Evolutionary conservation across 2,329 filamentous ascomycete genomes (phyloP).

Genomic region (Colletotrichum salicis): DNA sequence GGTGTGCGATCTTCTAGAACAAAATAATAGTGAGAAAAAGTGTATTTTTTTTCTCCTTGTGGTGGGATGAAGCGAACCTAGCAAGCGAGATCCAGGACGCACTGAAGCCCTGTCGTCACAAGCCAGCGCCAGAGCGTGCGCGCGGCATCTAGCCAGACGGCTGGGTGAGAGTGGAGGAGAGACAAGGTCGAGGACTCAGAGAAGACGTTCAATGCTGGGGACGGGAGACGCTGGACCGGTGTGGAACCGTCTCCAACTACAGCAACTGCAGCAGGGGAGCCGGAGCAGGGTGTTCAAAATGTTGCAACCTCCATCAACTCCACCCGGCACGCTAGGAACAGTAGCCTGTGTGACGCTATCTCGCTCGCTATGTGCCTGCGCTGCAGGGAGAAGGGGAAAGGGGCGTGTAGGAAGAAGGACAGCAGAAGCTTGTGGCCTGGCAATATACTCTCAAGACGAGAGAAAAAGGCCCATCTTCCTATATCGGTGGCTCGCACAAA

Average conservation of each 20-base stretch:
- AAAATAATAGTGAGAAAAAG: constrained; percentile 4
- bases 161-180: constrained; percentile 28
- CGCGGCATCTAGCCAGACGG: constrained; percentile 16
- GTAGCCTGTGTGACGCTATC: constrained; percentile 36
- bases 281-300: constrained; percentile 7
- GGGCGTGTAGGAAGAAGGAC: constrained; percentile 17
- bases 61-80: constrained; percentile 25
- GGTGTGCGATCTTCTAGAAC: constrained; percentile 14
- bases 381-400: constrained; percentile 35
- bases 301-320: constrained; percentile 12
- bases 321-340: constrained; percentile 35
- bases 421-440: constrained; percentile 24
- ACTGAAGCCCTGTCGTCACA: constrained; percentile 30
- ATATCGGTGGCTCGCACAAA: background rate
- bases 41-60: constrained; percentile 8
- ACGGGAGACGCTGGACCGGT: constrained; percentile 23
- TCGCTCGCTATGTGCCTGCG: constrained; percentile 10
- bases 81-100: constrained; percentile 29
- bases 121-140: constrained; percentile 20
- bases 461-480: background rate
- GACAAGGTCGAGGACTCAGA: constrained; percentile 1
- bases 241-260: constrained; percentile 23
- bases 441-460: background rate
- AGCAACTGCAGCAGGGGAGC: constrained; percentile 1
- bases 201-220: constrained; percentile 23